Percentiles rank a stretch among this genome's conserved stretches.
These are phyloP conservation scores for Raphanus hybrid DNA, from an alignment of 441 rosid species.

Conservation along the genomic window DNA sequence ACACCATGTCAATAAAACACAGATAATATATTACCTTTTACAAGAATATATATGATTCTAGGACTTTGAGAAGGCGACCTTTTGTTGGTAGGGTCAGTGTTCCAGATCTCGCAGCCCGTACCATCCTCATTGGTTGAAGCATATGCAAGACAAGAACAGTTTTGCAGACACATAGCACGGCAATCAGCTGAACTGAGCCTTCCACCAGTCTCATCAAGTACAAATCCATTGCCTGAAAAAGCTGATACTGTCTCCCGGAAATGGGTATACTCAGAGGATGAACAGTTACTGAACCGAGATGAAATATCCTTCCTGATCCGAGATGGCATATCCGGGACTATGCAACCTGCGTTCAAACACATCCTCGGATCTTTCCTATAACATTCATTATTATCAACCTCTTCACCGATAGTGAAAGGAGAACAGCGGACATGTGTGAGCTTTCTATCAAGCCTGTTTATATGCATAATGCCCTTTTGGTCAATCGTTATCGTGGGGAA, in stretches of 20 bases:
- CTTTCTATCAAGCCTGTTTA: not conserved
- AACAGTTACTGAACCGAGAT: not conserved
- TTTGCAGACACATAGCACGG: constrained; percentile 26
- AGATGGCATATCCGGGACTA: not conserved
- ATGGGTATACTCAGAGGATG: not conserved
- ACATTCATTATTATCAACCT: not conserved
- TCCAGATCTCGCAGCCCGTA: constrained; percentile 52
- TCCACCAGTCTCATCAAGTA: constrained; percentile 32
- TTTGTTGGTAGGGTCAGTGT: not conserved
- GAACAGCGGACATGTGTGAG: not conserved
- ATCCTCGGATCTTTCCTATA: too few species aligned
- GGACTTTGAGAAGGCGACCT: not conserved
- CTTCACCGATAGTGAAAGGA: constrained; percentile 2
- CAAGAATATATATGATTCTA: constrained; percentile 27
- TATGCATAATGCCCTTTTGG: constrained; percentile 14
- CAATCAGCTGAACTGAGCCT: constrained; percentile 41
- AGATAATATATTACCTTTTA: constrained; percentile 1
- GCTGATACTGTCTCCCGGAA: not conserved
- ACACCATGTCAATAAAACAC: not conserved
- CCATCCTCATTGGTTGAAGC: constrained; percentile 43
- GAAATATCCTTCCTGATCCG: too few species aligned
- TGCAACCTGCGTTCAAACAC: constrained; percentile 14
- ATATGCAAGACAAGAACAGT: constrained; percentile 50
- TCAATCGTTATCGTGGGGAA: constrained; percentile 23
- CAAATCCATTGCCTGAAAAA: constrained; percentile 31